Base-by-base conservation (phyloP, 257 asterid genomes). In the Nicotiana tabacum region DNA sequence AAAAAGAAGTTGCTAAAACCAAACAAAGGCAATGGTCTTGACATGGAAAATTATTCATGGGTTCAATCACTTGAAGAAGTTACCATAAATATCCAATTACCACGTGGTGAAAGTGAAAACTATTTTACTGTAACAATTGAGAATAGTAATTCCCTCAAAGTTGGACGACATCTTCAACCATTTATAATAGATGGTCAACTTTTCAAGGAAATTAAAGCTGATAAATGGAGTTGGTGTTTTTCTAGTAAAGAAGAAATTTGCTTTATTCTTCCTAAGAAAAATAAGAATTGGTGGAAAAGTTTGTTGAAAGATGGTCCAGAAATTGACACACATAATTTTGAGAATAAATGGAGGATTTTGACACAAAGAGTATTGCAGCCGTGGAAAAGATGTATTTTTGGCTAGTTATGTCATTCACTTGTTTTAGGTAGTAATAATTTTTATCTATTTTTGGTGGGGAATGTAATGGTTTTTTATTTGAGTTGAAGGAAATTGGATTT, bases 81-180 rank as follows among this genome's bases (percentile, higher is more conserved):
- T 24, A 85, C 80, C 6, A 80, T 87, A 12, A 80, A 43, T 57
- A 55, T 89, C 17, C 61, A 85, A 9, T 82, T 89, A 39, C 95
- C 98, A 67, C 77, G 88, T 57, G 97, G 98, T 57, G 90, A 93
- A 61, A 91, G 90, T 83, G 88, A 91, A 5, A 87, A 92, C 61
- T 83, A 83, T 62, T 76, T 92, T 37, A n/a, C 46, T 13, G 86
- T 92, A 68, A 92, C 91, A 74, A 89, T 93, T 66, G 90, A 93
- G 90, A 92, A 62, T 10, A 24, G 88, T 82, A 88, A 87, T 16
- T 91, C 81, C 57, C 35, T 93, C 27, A 92, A 88, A 87, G 92
- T 91, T 81, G 95, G 94, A n/a, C 84, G 89, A 18, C 91, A 89
- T 86, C 91, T 92, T 35, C 92, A 88, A 81, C 86, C 90, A 12